Evolutionary conservation across 2,329 filamentous ascomycete species (phyloP), one percentile per base, ranked within the genome.

Genomic region (Tympanopsis confertula): DNA sequence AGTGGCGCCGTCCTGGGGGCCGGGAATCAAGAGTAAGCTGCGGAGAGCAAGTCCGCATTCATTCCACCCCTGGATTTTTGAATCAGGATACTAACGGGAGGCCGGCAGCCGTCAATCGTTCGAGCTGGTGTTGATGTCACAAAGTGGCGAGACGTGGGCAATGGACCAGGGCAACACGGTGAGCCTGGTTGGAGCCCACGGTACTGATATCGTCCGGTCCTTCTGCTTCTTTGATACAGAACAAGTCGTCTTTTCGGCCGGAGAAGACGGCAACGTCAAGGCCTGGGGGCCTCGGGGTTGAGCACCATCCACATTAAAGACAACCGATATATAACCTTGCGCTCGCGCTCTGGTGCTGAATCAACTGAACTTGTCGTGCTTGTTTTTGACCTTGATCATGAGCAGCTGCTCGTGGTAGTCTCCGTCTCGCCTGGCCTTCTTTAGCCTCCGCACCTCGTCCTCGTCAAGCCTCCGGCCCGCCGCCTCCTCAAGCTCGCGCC

Each of bases 371-470:
- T 94, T 94, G 61, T 94, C 87, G 61, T 94, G 88, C 63, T 94
- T 94, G 39, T 78, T 79, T 65, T 94, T 94, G 20, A 91, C 82
- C 59, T 91, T 91, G 39, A 95, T 66, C 60, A 93, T 80, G 45
- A 96, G 61, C 51, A 95, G 61, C 47, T 74, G 74, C 62, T 96
- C 88, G 55, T 95, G 83, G 55, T 91, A 95, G 55, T 89, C 80
- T 1, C 91, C 91, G 48, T 95, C 84, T 48, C 77, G 74, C 53
- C 85, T 73, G 22, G 91, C 87, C 59, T 67, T 81, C 66, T 93
- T 93, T 53, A 98, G 57, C 55, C 67, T 74, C 61, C 73, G 81
- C 30, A 95, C 85, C 60, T 98, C 91, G 40, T 89, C 81, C 50
- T 96, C 88, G 13, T 86, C 74, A 38, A 95, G 57, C 40, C 66